These are phyloP conservation scores for Apiospora aurea DNA, from an alignment of 2,329 filamentous ascomycete genomes.

Conservation along the genomic window DNA sequence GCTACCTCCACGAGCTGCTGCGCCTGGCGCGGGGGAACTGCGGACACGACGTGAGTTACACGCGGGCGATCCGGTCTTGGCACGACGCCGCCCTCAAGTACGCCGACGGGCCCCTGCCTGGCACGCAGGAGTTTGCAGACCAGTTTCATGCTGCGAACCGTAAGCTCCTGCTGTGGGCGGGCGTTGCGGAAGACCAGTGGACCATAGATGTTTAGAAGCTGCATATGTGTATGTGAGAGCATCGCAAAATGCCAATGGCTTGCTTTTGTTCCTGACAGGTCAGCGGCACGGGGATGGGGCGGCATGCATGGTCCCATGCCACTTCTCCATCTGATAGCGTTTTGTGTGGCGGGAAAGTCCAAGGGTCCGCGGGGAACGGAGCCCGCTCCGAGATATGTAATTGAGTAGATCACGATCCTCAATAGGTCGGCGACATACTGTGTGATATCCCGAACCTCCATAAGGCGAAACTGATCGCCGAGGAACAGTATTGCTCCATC, in stretches of 20 bases:
- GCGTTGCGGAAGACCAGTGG: conserved; percentile 27
- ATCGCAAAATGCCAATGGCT: neutral
- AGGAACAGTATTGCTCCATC: neutral
- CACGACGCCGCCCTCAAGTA: conserved; percentile 27
- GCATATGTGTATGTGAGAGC: neutral
- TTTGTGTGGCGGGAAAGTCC: neutral
- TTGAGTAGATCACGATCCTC: neutral
- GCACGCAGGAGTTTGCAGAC: conserved; percentile 32
- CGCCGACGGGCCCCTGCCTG: conserved; percentile 27
- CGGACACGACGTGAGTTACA: conserved; percentile 34
- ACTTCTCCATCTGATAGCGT: neutral
- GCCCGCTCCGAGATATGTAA: neutral
- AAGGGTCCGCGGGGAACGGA: neutral
- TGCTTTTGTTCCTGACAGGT: neutral
- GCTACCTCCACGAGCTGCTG: conserved; percentile 34
- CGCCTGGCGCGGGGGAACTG: conserved; percentile 31
- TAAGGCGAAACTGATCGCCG: neutral
- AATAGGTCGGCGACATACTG: neutral
- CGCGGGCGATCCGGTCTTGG: conserved; percentile 33
- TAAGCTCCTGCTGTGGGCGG: conserved; percentile 38
- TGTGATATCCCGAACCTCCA: neutral
- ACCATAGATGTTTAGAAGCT: neutral
- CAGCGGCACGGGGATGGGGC: neutral
- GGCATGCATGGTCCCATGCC: neutral
- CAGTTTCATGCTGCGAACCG: conserved; percentile 36